Base-by-base conservation (phyloP, 176 grass and related monocot species). In the Aechmea fasciata region DNA sequence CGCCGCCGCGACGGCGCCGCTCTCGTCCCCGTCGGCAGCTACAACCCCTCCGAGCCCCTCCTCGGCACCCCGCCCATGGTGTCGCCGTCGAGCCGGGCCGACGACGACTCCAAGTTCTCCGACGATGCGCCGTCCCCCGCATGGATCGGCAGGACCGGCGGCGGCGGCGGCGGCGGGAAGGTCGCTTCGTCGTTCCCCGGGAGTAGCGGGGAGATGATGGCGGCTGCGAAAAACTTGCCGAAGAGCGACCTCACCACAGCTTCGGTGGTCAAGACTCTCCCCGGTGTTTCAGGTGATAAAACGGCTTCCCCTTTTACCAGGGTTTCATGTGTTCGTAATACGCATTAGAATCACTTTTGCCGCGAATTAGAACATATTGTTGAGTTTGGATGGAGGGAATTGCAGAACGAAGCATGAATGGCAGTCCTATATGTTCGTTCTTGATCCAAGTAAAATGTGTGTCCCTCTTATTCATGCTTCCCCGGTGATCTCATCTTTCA, bases 31-130 rank as follows among this genome's bases (percentile, higher is more conserved):
- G 47, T 80, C 8, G 83, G 83, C 2, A 85, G 72, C 50, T 85
- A 85, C 67, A 85, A 85, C 24, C 61, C 77, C 14, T 76, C 83
- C 0, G 83, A 85, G 59, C 47, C 57, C 67, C 26, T 85, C 14
- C 77, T 85, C 0, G 72, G 72, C 17, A 75, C 72, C 9, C 72
- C 83, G 13, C 83, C 83, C 0, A 51, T 57, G 66, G 51, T 70
- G 51, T 80, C 82, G 4, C 71, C 75, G 18, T 68, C 75, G 64
- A 71, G 68, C 72, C 9, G 71, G 59, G 6, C 64, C 52, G 74
- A 51, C 49, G 57, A 13, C 75, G 73, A 50, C 41, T 66, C 63
- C 54, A 20, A 83, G 23, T 75, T 83, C 67, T 78, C 80, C 3
- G 79, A 81, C 3, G 79, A 84, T 19, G 63, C 70, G 62, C 70